phyloP scores from a whole-genome alignment of 2,329 filamentous ascomycete species.

The Phyllosticta citrichinensis region DNA sequence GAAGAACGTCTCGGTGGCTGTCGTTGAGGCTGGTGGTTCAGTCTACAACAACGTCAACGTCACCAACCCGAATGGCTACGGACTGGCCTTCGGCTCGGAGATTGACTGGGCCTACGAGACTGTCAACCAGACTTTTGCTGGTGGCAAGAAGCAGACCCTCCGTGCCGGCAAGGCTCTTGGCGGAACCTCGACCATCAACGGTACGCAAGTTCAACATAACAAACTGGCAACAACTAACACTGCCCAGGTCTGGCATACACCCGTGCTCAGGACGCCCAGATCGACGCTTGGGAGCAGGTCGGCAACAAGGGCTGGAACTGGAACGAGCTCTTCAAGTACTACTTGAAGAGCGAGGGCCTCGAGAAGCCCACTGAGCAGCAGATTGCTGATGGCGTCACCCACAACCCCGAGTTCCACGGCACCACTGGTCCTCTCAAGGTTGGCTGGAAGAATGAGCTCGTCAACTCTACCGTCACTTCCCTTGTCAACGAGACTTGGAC shows the following conservation, averaged over 20 bases:
- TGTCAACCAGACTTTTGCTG: slow-evolving; percentile 28
- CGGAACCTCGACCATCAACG: slow-evolving; percentile 36
- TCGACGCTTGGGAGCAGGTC: slow-evolving; percentile 24
- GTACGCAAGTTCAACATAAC: slow-evolving; percentile 9
- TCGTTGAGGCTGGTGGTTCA: slow-evolving; percentile 24
- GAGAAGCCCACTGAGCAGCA: slow-evolving; percentile 15
- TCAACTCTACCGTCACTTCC: slow-evolving; percentile 17
- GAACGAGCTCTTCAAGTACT: slow-evolving; percentile 21
- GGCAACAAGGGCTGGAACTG: slow-evolving; percentile 27
- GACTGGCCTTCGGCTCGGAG: slow-evolving; percentile 16
- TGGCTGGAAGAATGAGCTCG: slow-evolving; percentile 20
- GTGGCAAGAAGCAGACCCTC: slow-evolving; percentile 6
- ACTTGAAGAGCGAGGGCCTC: slow-evolving; percentile 20
- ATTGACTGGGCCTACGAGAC: slow-evolving; percentile 35
- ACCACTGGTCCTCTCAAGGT: slow-evolving; percentile 18
- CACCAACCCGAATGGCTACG: slow-evolving; percentile 18
- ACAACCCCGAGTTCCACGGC: slow-evolving; percentile 17
- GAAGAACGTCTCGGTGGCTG: slow-evolving; percentile 19
- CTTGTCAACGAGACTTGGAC: slow-evolving; percentile 29
- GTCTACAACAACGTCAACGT: slow-evolving; percentile 23
- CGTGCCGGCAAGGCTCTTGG: slow-evolving; percentile 33
- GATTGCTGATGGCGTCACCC: slow-evolving; percentile 18
- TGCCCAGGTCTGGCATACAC: slow-evolving; percentile 24
- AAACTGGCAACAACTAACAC: background rate
- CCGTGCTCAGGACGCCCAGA: slow-evolving; percentile 23